phyloP scores from a whole-genome alignment of 202 grass and related monocot species.

The Zoysia matrella region DNA sequence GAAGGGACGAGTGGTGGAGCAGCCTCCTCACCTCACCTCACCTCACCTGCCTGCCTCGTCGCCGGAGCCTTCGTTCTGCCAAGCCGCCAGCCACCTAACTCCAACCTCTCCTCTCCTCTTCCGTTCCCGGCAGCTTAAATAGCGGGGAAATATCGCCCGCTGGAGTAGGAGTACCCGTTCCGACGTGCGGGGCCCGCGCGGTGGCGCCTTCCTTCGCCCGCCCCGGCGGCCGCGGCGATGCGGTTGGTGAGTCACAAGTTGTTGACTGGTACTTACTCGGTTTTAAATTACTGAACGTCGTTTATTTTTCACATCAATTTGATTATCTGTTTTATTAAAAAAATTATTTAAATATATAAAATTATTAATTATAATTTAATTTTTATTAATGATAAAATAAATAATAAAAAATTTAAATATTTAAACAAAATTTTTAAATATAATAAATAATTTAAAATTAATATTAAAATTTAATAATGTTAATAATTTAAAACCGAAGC shows the following conservation, averaged over 20 bases:
- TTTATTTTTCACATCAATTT: too few relatives aligned
- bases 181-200: not conserved
- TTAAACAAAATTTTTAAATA: too few relatives aligned
- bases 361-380: too few relatives aligned
- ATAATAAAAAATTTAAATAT: too few relatives aligned
- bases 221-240: slow-evolving; percentile 4
- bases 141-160: not conserved
- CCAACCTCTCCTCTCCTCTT: not conserved
- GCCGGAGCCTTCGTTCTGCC: not conserved
- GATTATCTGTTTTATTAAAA: too few relatives aligned
- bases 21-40: too few relatives aligned
- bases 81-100: not conserved
- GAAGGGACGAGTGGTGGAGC: not conserved
- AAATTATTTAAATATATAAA: too few relatives aligned
- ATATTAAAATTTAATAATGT: too few relatives aligned
- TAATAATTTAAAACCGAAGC: too few relatives aligned
- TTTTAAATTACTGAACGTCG: too few relatives aligned
- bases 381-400: too few relatives aligned
- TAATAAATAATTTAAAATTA: too few relatives aligned
- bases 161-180: not conserved
- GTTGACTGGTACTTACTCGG: not conserved
- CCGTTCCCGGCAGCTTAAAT: not conserved
- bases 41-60: not conserved
- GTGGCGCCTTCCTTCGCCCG: not conserved
- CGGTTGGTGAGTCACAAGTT: not conserved